Evolutionary conservation across 2,329 filamentous ascomycete genomes (phyloP), one percentile per base, ranked within the genome.

Genomic region (Apiospora rasikravindrae): DNA sequence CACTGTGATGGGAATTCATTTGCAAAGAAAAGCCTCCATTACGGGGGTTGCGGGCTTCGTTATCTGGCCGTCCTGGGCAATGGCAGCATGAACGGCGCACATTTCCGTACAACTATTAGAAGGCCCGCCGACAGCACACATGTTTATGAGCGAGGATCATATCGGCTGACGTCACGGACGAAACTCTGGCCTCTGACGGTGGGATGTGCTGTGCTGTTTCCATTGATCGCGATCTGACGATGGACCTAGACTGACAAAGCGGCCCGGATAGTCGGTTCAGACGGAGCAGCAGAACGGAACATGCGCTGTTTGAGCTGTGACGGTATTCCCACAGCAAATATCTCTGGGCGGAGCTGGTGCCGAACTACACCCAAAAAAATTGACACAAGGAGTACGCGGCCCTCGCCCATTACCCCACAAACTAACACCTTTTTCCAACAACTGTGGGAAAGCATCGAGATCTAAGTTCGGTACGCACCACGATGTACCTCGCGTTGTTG

Each of bases 341-440:
- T 61, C 26, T 14, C 26, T 22, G 8, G 53, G 53, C 53, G 53
- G 53, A 61, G 53, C 53, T 64, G 33, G 19, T 64, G 33, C 57
- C 57, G 33, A 40, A 64, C 16, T 37, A 22, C 53, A 33, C 16
- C 14, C 57, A 40, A 64, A 64, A 64, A 40, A 64, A 64, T 64
- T 40, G 29, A 64, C n/a, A 64, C 57, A 64, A 40, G 29, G 57
- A 64, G 57, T 64, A 64, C 57, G 57, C 33, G 57, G 57, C 57
- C 57, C 29, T 64, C 11, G 22, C 19, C 57, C 57, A 24, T 40
- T 64, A 64, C 57, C 57, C 57, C 57, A 64, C 57, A 64, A 64
- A 40, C 57, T 64, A 64, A 37, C 57, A 64, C 19, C 37, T 26
- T 49, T 68, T 49, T n/a, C 64, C 64, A 67, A 24, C 64, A 45